Conservation (phyloP, 176 grass and related monocot species). For the Microstegium vimineum region DNA sequence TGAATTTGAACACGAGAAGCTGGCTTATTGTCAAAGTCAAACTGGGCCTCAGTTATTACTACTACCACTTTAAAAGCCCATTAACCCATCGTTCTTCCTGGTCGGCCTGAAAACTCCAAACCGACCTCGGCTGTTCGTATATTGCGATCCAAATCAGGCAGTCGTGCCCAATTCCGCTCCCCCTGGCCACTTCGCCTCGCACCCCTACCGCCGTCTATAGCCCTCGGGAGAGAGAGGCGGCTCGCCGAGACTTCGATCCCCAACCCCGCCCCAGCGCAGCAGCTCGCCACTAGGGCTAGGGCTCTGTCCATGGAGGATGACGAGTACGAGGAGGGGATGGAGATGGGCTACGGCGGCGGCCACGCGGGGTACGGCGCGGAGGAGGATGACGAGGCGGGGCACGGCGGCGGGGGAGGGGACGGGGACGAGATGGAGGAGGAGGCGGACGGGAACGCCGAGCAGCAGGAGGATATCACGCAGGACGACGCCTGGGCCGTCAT, state of each 20-base stretch:
- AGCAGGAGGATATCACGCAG: slow-evolving; percentile 78
- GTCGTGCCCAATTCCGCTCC: not conserved
- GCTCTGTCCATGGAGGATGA: slow-evolving; percentile 51
- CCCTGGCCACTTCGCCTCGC: not conserved
- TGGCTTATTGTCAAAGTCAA: not conserved
- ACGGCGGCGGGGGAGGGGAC: slow-evolving; percentile 9
- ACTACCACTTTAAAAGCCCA: no score
- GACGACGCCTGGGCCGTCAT: slow-evolving; percentile 98
- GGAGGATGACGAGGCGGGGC: slow-evolving; percentile 32
- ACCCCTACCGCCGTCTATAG: not conserved
- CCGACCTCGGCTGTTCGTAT: not conserved
- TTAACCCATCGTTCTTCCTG: not conserved
- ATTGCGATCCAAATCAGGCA: not conserved
- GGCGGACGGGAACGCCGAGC: slow-evolving; percentile 27
- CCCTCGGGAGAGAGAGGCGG: slow-evolving; percentile 6
- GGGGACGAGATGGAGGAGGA: slow-evolving; percentile 58
- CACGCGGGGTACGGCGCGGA: slow-evolving; percentile 44
- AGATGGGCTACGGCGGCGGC: slow-evolving; percentile 52
- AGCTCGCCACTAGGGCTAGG: not conserved
- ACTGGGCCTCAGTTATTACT: not conserved
- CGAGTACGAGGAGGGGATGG: slow-evolving; percentile 58
- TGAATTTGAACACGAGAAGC: no score
- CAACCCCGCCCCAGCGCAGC: not conserved
- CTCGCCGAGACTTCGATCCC: not conserved
- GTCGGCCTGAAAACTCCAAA: not conserved